A percentile compares a stretch with the other conserved stretches of the same genome.
Conservation (phyloP, 2,329 filamentous ascomycete genomes). For the Parasarocladium wereldwijsianum region DNA sequence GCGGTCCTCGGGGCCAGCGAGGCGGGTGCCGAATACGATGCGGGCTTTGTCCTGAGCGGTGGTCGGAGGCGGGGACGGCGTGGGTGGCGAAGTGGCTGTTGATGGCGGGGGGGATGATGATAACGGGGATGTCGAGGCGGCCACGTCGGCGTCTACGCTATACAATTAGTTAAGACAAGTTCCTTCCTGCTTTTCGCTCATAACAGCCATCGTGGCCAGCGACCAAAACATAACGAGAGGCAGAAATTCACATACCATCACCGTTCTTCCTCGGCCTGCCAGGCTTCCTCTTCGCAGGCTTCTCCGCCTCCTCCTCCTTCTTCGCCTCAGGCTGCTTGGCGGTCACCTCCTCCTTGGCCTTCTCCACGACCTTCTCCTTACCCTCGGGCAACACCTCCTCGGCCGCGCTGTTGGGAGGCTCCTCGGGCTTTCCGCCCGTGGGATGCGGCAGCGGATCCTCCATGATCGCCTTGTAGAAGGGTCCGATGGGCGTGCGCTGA, state of each 20-base stretch:
- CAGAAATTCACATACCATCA: too few relatives aligned
- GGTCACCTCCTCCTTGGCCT: background rate
- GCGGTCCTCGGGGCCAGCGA: slow-evolving; percentile 59
- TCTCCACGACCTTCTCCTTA: slow-evolving; percentile 7
- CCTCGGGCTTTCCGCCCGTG: slow-evolving; percentile 25
- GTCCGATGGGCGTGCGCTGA: slow-evolving; percentile 32
- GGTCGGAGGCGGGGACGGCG: slow-evolving; percentile 7
- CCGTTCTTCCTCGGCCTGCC: slow-evolving; percentile 11
- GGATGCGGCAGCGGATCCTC: slow-evolving; percentile 26
- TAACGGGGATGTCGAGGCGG: background rate
- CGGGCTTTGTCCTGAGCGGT: slow-evolving; percentile 33
- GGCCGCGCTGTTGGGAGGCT: slow-evolving; percentile 24
- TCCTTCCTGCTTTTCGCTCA: too few relatives aligned
- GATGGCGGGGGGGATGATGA: slow-evolving; percentile 1
- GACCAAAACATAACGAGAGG: too few relatives aligned
- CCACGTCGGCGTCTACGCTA: slow-evolving; percentile 6
- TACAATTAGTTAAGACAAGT: too few relatives aligned
- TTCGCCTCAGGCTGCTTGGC: slow-evolving; percentile 2
- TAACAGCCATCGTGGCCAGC: too few relatives aligned
- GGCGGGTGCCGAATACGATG: slow-evolving; percentile 69
- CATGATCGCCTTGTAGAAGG: slow-evolving; percentile 45
- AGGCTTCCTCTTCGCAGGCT: slow-evolving; percentile 14
- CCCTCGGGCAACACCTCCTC: slow-evolving; percentile 8
- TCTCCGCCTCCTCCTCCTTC: slow-evolving; percentile 8
- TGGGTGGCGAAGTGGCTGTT: slow-evolving; percentile 4